phyloP scores from a whole-genome alignment of 768 basidiomycete species.

The Trametes cinnabarina region DNA sequence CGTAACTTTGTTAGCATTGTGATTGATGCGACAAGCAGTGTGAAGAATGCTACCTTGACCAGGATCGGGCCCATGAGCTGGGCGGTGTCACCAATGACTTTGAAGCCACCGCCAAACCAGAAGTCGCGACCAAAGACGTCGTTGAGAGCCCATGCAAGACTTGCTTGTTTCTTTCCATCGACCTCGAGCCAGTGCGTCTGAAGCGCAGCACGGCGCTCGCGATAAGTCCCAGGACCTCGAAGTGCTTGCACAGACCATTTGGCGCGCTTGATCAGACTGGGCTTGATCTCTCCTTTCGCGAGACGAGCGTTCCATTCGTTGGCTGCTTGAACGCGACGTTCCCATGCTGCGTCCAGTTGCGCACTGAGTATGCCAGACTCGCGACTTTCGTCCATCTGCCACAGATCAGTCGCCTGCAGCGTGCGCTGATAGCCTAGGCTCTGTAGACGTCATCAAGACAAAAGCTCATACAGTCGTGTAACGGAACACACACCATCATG shows the following conservation, averaged over 20 bases:
- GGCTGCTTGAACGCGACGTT: constrained; percentile 45
- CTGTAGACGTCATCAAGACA: constrained; percentile 28
- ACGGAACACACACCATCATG: constrained; percentile 43
- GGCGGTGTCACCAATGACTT: constrained; percentile 60
- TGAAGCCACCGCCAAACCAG: constrained; percentile 63
- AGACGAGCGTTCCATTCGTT: constrained; percentile 55
- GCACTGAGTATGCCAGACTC: constrained; percentile 50
- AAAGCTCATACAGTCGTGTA: not conserved
- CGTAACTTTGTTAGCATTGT: no score
- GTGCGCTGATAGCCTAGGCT: constrained; percentile 68
- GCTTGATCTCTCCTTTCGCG: constrained; percentile 41
- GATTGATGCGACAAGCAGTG: no score
- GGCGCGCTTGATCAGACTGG: constrained; percentile 38
- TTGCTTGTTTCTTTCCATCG: constrained; percentile 46
- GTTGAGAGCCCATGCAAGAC: constrained; percentile 59
- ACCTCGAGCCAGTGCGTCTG: constrained; percentile 46
- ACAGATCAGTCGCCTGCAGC: constrained; percentile 71
- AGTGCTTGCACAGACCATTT: constrained; percentile 41
- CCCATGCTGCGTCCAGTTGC: constrained; percentile 57
- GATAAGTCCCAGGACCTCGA: constrained; percentile 12
- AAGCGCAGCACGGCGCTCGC: constrained; percentile 28
- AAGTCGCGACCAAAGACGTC: constrained; percentile 57
- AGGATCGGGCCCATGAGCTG: constrained; percentile 64
- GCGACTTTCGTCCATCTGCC: constrained; percentile 56
- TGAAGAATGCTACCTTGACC: constrained; percentile 59